These are phyloP conservation scores for Cryptococcus sp. DNA, from an alignment of 1,284 basidiomycete genomes.

Conservation along the genomic window DNA sequence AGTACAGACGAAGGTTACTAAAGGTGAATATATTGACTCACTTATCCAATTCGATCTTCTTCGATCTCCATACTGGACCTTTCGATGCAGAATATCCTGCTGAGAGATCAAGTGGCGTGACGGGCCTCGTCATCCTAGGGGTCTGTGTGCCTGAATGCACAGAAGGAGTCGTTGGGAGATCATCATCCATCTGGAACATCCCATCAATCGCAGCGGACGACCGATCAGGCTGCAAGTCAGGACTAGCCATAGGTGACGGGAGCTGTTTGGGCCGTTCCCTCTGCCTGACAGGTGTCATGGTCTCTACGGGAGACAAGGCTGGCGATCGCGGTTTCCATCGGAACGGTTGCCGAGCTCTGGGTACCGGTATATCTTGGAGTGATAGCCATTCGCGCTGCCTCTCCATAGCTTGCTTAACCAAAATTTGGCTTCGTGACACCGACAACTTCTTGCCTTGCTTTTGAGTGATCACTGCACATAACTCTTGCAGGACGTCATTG, in stretches of 20 bases:
- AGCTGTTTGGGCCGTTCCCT: constrained; percentile 8
- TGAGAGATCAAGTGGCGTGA: constrained; percentile 57
- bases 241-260: constrained; percentile 33
- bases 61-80: constrained; percentile 56
- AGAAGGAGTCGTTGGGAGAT: constrained; percentile 18
- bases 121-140: constrained; percentile 50
- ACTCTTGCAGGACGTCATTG: constrained; percentile 65
- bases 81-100: constrained; percentile 9
- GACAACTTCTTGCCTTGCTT: constrained; percentile 71
- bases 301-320: constrained; percentile 57
- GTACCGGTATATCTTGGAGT: constrained; percentile 74
- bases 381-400: constrained; percentile 76
- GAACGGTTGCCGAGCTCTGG: constrained; percentile 58
- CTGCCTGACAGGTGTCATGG: constrained; percentile 23
- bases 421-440: constrained; percentile 62
- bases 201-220: constrained; percentile 46
- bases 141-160: constrained; percentile 18
- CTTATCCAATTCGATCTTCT: constrained; percentile 53
- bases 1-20: constrained; percentile 1
- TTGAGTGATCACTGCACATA: constrained; percentile 63
- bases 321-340: constrained; percentile 55
- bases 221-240: constrained; percentile 22
- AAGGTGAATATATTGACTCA: constrained; percentile 40
- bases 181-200: constrained; percentile 54
- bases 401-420: constrained; percentile 64